Evolutionary conservation across 306 rosid species (phyloP).

Genomic region (Dalbergia oliveri): DNA sequence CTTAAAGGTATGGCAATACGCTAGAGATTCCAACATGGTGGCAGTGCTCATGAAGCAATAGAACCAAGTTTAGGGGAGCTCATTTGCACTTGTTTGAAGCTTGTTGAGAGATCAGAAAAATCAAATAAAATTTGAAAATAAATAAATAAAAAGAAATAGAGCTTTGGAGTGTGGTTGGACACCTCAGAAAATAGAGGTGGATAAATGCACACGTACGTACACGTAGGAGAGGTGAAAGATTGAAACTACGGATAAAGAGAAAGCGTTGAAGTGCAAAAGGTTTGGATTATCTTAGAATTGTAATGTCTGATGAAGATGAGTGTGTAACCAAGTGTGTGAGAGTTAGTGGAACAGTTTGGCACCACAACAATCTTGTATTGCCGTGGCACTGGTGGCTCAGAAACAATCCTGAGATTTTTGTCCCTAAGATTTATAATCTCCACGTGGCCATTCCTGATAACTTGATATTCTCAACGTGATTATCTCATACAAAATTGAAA

Average conservation of each 20-base stretch:
- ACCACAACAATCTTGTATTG: conserved; percentile 19
- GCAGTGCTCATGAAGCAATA: conserved; percentile 54
- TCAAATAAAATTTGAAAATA: neutral
- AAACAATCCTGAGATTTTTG: conserved; percentile 40
- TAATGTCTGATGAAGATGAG: neutral
- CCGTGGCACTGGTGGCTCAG: conserved; percentile 41
- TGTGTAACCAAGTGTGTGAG: neutral
- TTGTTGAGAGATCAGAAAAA: conserved; percentile 14
- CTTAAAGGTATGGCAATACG: conserved; percentile 74
- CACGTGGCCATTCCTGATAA: conserved; percentile 51
- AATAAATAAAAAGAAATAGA: neutral
- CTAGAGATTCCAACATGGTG: conserved; percentile 74
- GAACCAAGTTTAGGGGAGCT: conserved; percentile 54
- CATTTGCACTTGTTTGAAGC: conserved; percentile 47
- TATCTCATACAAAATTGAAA: neutral
- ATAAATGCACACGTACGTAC: conserved; percentile 69
- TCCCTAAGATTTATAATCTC: conserved; percentile 39
- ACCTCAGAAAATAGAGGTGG: conserved; percentile 57
- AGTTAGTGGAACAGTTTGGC: too few species aligned
- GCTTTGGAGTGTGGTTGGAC: conserved; percentile 37
- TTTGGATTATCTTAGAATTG: conserved; percentile 14
- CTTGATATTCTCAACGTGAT: conserved; percentile 1
- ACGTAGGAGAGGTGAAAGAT: conserved; percentile 34
- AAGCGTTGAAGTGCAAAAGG: conserved; percentile 13
- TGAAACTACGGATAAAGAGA: conserved; percentile 20